Evolutionary conservation across 139 green algal species (phyloP).

Genomic region (Nannochloris sp.): DNA sequence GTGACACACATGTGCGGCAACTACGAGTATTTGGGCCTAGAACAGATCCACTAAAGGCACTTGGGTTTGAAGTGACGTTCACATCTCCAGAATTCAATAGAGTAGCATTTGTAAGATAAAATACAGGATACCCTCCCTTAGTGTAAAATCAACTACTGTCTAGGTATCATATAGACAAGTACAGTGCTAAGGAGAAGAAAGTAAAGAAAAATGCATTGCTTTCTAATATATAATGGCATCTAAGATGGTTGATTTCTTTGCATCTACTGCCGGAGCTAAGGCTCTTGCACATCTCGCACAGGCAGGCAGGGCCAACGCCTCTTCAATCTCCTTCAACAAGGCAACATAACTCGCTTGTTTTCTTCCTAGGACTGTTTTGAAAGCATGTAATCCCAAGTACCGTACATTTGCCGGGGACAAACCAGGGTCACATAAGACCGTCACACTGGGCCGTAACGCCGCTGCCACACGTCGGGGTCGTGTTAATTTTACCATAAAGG

Average conservation of each 20-base stretch:
- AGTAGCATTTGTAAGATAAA: conserved; percentile 21
- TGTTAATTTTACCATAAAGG: conserved; percentile 8
- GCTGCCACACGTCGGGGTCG: conserved; percentile 7
- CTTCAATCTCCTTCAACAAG: conserved; percentile 32
- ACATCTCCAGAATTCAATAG: conserved; percentile 16
- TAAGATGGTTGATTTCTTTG: conserved; percentile 33
- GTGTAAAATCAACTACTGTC: too few relatives aligned
- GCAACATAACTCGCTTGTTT: conserved; percentile 40
- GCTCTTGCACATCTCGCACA: conserved; percentile 21
- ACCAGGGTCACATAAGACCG: not conserved
- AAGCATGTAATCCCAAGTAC: conserved; percentile 57
- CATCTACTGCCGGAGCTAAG: conserved; percentile 37
- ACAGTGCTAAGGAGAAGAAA: too few relatives aligned
- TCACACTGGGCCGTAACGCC: not conserved
- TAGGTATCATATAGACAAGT: too few relatives aligned
- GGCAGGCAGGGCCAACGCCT: conserved; percentile 15
- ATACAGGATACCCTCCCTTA: not conserved
- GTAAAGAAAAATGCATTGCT: not conserved
- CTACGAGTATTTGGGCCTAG: conserved; percentile 43
- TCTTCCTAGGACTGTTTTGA: conserved; percentile 41
- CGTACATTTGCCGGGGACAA: conserved; percentile 17
- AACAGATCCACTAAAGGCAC: conserved; percentile 9
- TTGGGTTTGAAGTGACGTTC: conserved; percentile 23
- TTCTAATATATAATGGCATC: conserved; percentile 43
- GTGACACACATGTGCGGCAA: conserved; percentile 92